Evolutionary conservation across 176 grass and related monocot species (phyloP), one percentile per base, ranked within the genome.

Genomic region (Rhynchospora pubera): DNA sequence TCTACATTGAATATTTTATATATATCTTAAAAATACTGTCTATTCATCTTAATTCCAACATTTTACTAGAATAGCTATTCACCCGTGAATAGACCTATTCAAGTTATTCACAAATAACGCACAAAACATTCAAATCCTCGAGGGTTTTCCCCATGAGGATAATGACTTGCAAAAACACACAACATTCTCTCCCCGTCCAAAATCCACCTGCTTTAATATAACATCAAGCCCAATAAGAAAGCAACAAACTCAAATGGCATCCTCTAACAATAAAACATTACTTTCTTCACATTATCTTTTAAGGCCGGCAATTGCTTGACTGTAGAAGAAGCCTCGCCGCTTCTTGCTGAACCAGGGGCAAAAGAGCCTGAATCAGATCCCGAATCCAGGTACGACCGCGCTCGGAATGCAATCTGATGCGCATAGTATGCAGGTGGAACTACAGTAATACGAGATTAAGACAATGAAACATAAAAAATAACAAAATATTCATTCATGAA

Each of bases 381-480:
- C 0, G 74, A 66, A 5, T 71, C 67, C 52, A 85, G 4, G 77
- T 97, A 97, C 57, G 87, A 86, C 12, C 89, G 72, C 22, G 93
- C 93, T 6, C 89, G 86, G 80, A 85, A 97, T 3, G 93, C 93
- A 5, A 86, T 86, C 23, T 87, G 89, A 83, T 93, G 88, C 63
- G 90, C 91, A 9, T 97, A 97, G 66, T 93, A 97, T 3, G 83
- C 88, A 30, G 93, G 90, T 48, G 91, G 88, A 56, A 89, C 90
- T 93, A 55, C 39, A 28, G 67, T 32, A 51, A 57, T 23, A 79
- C 7, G 81, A 44, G 13, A 84, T 16, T 6, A 65, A n/a, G 50
- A 2, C 34, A 4, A 47, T 22, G 14, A 42, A 86, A 16, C 4
- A 32, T n/a, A 45, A 32, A 81, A 84, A 62, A 57, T 18, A 39